A percentile compares a stretch with the other conserved stretches of the same genome.
These are phyloP conservation scores for Hirsutella thompsonii DNA, from an alignment of 2,329 filamentous ascomycete species.

Conservation along the genomic window DNA sequence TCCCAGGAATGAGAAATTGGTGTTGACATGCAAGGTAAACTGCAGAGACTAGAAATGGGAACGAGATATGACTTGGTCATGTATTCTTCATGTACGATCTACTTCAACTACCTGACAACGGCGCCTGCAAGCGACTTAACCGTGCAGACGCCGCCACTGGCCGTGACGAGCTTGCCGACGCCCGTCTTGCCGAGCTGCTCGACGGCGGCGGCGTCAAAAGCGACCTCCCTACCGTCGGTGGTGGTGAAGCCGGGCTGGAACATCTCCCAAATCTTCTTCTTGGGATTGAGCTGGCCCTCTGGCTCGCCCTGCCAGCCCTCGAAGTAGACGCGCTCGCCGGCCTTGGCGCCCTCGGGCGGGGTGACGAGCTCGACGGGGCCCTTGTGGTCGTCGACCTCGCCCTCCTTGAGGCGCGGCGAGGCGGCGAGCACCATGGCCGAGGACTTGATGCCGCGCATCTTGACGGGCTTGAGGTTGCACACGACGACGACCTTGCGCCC, in stretches of 20 bases:
- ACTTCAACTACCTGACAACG: slow-evolving; percentile 51
- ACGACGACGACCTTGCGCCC: slow-evolving; percentile 89
- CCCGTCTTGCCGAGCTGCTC: slow-evolving; percentile 64
- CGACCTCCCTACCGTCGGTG: slow-evolving; percentile 66
- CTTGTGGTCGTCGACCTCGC: slow-evolving; percentile 73
- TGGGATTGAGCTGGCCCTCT: slow-evolving; percentile 88
- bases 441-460: slow-evolving; percentile 80
- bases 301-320: slow-evolving; percentile 91
- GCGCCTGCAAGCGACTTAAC: slow-evolving; percentile 72
- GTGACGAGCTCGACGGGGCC: slow-evolving; percentile 85
- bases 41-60: too few relatives aligned
- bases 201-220: slow-evolving; percentile 69
- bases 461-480: slow-evolving; percentile 97
- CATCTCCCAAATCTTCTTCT: slow-evolving; percentile 99
- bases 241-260: slow-evolving; percentile 96
- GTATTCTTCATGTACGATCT: too few relatives aligned
- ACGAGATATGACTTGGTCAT: too few relatives aligned
- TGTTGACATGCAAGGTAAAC: too few relatives aligned
- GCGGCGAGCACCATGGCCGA: slow-evolving; percentile 90
- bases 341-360: slow-evolving; percentile 64
- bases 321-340: slow-evolving; percentile 83
- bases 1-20: too few relatives aligned
- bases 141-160: slow-evolving; percentile 66
- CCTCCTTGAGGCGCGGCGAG: slow-evolving; percentile 70
- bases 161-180: slow-evolving; percentile 57